Base-by-base conservation (phyloP, 2,329 filamentous ascomycete genomes). In the Aspergillus pseudoterreus region DNA sequence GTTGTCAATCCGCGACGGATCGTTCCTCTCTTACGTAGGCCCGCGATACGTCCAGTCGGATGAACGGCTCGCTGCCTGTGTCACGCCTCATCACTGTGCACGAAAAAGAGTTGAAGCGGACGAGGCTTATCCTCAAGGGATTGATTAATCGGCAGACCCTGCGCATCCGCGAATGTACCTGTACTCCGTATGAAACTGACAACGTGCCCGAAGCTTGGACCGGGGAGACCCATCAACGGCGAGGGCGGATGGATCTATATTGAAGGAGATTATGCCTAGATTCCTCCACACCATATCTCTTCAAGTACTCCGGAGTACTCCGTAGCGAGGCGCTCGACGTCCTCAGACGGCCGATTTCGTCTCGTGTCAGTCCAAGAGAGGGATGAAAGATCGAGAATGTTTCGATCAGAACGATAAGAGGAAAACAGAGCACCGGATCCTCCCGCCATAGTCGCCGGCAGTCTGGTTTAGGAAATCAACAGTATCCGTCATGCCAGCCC, bases 381-480 rank as follows among this genome's bases (percentile, higher is more conserved):
- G 10, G 27, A 30, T 3, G 27, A 30, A 30, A 30, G 27, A 30
- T 30, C 27, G 27, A 30, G 27, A 30, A 30, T 30, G 27, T 30
- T 30, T 30, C 27, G 27, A 30, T 30, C 27, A 30, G 27, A 30
- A 11, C 11, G 27, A 30, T 30, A 9, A 30, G 27, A 30, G 27
- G 27, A 30, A 30, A 30, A 11, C 27, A 30, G 27, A 8, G 27
- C 27, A 30, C 27, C 10, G 27, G 27, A 9, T 30, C 27, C 27
- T 30, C 27, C 15, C 14, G 35, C 14, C 35, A 8, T 6, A 44
- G 47, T 49, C 39, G 21, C 30, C 22, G 39, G 30, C 38, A n/a
- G 38, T 14, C 47, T 41, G 41, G 11, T 43, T 49, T 38, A n/a
- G 47, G 47, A 27, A 35, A 44, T 35, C 27, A 38, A n/a, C 14